These are phyloP conservation scores for Clavispora santaluciae DNA, from an alignment of 805 yeast genomes.

Conservation along the genomic window DNA sequence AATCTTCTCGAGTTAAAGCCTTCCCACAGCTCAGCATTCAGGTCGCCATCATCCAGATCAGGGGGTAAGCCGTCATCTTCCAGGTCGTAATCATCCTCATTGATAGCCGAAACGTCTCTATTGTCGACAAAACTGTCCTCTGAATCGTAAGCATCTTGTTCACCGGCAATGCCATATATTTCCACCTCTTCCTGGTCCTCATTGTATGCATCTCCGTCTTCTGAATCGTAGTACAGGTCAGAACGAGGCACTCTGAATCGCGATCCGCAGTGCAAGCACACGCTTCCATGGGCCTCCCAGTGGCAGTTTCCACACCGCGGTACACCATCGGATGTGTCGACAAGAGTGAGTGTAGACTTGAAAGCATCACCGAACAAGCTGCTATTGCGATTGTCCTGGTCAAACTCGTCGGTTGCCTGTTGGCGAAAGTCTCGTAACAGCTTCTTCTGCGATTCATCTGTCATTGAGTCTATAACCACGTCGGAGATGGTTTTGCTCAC, in stretches of 20 bases:
- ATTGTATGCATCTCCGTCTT: conserved; percentile 33
- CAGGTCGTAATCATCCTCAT: conserved; percentile 13
- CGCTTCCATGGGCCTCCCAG: conserved; percentile 69
- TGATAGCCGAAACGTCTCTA: conserved; percentile 18
- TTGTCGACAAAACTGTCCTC: conserved; percentile 17
- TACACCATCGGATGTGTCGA: conserved; percentile 67
- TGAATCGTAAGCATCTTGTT: conserved; percentile 12
- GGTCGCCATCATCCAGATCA: neutral
- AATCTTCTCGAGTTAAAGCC: conserved; percentile 4
- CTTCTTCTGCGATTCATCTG: conserved; percentile 21
- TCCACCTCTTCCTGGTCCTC: conserved; percentile 30
- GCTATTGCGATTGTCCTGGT: conserved; percentile 33
- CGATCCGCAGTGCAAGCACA: conserved; percentile 66
- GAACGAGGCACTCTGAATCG: conserved; percentile 36
- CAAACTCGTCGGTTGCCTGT: conserved; percentile 31
- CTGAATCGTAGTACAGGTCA: conserved; percentile 32
- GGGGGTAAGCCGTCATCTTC: conserved; percentile 12
- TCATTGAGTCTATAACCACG: conserved; percentile 31
- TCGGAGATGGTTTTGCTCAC: conserved; percentile 34
- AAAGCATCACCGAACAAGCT: conserved; percentile 49
- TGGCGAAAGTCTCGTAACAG: conserved; percentile 21
- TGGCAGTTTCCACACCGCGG: conserved; percentile 72
- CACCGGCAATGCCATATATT: conserved; percentile 10
- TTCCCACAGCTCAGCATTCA: conserved; percentile 6
- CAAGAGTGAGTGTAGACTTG: conserved; percentile 45